Percentiles rank a stretch among this genome's conserved stretches.
Conservation (phyloP, 2,329 filamentous ascomycete genomes). For the Stagonosporopsis chrysanthemi region DNA sequence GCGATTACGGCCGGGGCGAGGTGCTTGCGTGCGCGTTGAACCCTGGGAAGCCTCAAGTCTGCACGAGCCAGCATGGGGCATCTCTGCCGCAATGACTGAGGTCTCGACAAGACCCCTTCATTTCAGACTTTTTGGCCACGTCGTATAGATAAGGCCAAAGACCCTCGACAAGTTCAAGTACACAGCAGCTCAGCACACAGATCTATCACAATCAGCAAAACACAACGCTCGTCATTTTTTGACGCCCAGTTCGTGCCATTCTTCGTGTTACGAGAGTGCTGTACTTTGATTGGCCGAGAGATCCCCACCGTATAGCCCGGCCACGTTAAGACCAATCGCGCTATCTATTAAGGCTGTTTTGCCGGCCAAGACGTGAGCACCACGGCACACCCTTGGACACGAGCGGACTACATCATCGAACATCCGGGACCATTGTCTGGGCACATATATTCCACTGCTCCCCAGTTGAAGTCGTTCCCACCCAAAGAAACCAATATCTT, state of each 20-base stretch:
- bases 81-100: conserved; percentile 5
- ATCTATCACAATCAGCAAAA: not conserved
- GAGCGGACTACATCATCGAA: conserved; percentile 36
- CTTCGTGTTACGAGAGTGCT: conserved; percentile 11
- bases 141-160: conserved; percentile 10
- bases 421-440: conserved; percentile 37
- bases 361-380: conserved; percentile 28
- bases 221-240: not conserved
- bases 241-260: conserved; percentile 1
- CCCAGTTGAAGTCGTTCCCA: not conserved
- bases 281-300: conserved; percentile 12
- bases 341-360: conserved; percentile 30
- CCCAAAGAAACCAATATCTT: not conserved
- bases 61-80: conserved; percentile 6
- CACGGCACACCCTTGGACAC: not conserved
- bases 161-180: not conserved
- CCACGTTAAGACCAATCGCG: conserved; percentile 30
- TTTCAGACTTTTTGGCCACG: conserved; percentile 13
- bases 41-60: conserved; percentile 7
- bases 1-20: conserved; percentile 7
- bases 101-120: conserved; percentile 17
- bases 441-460: conserved; percentile 37
- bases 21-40: conserved; percentile 12
- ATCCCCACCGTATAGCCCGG: conserved; percentile 22
- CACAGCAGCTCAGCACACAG: not conserved